Base-by-base conservation (phyloP, 805 yeast genomes). In the Peterozyma toletana region DNA sequence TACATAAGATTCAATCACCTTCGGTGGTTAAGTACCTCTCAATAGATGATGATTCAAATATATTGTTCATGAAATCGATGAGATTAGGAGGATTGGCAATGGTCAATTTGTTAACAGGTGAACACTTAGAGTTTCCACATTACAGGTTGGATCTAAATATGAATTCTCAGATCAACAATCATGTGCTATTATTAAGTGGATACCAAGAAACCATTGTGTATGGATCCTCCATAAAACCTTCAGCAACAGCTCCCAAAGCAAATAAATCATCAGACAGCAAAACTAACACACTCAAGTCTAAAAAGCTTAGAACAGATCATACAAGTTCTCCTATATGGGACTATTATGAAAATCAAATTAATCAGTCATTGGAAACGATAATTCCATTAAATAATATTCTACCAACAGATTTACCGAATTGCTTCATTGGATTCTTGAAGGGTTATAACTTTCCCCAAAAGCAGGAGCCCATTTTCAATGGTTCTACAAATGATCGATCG, bases 81-180 rank as follows among this genome's bases (percentile, higher is more conserved):
- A 38, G 48, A 35, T 34, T 45, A 14, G 48, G 45, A 3, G 48
- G 48, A 2, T 33, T 45, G 27, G 36, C 41, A n/a, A 45, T 45
- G 33, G 37, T 45, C 33, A 45, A 42, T 27, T 27, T 45, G 35
- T 29, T 39, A 9, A 45, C 45, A 7, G 40, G 38, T 13, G 45
- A 42, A 35, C 45, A 45, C 15, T 14, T 36, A n/a, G 45, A 41
- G 30, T 42, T 45, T 21, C 45, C 45, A 11, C 45, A 45, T 39
- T 45, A 42, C 29, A 16, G 43, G 11, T 27, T 45, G 18, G 48
- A 42, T n/a, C 29, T 42, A 35, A 39, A 37, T 11, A 42, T 45
- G 45, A 33, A 17, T 14, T 39, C 42, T 3, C 43, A 45, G 11
- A 11, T 44, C 27, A 39, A 31, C 33, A 41, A 42, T 17, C 45